Evolutionary conservation across 2,329 filamentous ascomycete species (phyloP).

Genomic region (Microsporum audouinii): DNA sequence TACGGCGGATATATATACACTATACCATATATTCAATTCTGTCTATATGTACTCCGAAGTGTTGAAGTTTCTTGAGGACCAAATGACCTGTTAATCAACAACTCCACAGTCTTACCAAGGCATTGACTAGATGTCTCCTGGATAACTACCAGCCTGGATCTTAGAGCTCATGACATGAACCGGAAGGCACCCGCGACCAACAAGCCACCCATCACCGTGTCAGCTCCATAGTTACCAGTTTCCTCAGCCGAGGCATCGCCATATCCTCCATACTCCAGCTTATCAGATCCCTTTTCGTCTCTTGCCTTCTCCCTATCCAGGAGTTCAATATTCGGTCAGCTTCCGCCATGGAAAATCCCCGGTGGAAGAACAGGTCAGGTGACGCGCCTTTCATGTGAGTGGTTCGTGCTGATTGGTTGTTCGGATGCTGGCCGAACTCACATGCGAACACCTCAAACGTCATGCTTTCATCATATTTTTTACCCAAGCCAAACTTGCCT

Average conservation of each 20-base stretch:
- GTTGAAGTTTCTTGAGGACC: background rate
- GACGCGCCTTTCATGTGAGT: slow-evolving; percentile 5
- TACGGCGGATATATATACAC: no score
- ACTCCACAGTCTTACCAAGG: background rate
- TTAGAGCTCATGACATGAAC: background rate
- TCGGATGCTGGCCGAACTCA: slow-evolving; percentile 5
- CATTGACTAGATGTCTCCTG: background rate
- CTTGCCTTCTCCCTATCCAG: background rate
- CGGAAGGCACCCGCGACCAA: background rate
- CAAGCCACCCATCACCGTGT: background rate
- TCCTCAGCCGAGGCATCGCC: background rate
- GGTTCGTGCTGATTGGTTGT: background rate
- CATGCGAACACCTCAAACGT: slow-evolving; percentile 1
- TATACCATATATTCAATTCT: background rate
- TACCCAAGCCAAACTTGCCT: background rate
- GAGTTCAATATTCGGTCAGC: background rate
- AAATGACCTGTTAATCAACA: background rate
- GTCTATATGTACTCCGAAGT: background rate
- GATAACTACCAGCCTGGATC: background rate
- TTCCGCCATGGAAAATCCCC: background rate
- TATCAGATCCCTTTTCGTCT: background rate
- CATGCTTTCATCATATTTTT: background rate
- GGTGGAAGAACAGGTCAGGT: background rate
- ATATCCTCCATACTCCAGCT: background rate
- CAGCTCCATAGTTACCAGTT: background rate